These are phyloP conservation scores for Phytophthora tubulina DNA, from an alignment of 352 stramenopile species.

Conservation along the genomic window DNA sequence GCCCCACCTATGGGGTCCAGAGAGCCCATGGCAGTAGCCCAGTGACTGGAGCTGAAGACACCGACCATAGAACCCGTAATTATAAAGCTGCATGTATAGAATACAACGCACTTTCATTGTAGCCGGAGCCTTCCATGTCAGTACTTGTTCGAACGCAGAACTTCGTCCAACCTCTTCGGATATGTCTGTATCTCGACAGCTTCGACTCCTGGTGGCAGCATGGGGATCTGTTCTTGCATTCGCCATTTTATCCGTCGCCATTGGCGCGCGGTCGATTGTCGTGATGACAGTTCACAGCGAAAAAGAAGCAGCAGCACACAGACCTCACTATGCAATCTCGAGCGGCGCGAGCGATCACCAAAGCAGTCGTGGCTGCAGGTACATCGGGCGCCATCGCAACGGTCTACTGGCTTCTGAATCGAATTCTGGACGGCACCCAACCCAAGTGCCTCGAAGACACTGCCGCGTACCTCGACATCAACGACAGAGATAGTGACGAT, in stretches of 20 bases:
- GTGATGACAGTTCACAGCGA: constrained; percentile 24
- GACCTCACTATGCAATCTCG: constrained; percentile 36
- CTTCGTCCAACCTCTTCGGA: neutral
- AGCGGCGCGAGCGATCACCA: constrained; percentile 27
- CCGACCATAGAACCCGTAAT: constrained; percentile 7
- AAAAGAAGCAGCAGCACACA: constrained; percentile 26
- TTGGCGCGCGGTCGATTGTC: neutral
- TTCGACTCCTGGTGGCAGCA: constrained; percentile 11
- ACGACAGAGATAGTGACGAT: neutral
- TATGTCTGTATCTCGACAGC: no score
- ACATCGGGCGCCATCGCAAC: constrained; percentile 34
- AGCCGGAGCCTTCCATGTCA: no score
- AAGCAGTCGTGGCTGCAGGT: constrained; percentile 28
- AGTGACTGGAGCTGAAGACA: constrained; percentile 26
- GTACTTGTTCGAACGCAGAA: neutral
- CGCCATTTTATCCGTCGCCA: constrained; percentile 13
- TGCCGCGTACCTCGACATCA: neutral
- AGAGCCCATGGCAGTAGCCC: no score
- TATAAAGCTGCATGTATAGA: constrained; percentile 27
- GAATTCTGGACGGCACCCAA: constrained; percentile 21
- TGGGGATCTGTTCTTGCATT: constrained; percentile 2
- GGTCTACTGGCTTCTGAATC: constrained; percentile 37
- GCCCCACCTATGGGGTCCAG: no score
- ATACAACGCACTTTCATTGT: constrained; percentile 1
- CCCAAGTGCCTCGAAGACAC: constrained; percentile 14